Conservation (phyloP, 2,329 filamentous ascomycete genomes). For the Daldinia sp. region DNA sequence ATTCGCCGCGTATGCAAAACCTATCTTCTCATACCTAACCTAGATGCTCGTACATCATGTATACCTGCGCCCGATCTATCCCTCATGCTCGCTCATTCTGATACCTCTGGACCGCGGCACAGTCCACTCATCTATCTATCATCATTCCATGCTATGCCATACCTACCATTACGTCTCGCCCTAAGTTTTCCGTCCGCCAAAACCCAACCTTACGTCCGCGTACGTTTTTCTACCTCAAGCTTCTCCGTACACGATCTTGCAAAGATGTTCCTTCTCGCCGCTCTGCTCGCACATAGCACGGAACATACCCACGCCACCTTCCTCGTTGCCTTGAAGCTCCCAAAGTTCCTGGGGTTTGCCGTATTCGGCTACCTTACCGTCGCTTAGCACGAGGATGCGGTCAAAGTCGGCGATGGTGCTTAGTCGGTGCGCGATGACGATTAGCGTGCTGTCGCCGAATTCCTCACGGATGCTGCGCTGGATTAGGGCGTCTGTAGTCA, state of each 20-base stretch:
- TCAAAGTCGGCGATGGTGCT: slow-evolving; percentile 83
- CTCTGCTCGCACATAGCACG: slow-evolving; percentile 70
- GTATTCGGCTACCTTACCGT: slow-evolving; percentile 73
- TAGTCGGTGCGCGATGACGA: slow-evolving; percentile 79
- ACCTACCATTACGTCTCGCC: neutral
- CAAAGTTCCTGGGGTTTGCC: slow-evolving; percentile 71
- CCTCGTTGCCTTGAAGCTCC: slow-evolving; percentile 43
- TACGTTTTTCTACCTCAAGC: slow-evolving; percentile 18
- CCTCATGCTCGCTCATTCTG: neutral
- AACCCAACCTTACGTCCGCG: neutral
- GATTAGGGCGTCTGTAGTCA: slow-evolving; percentile 77
- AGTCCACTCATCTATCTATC: neutral
- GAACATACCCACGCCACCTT: slow-evolving; percentile 57
- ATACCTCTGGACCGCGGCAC: neutral
- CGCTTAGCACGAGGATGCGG: slow-evolving; percentile 74
- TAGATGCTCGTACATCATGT: slow-evolving; percentile 10
- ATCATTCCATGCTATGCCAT: neutral
- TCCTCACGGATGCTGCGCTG: slow-evolving; percentile 77
- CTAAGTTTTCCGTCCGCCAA: neutral
- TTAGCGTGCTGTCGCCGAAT: slow-evolving; percentile 69
- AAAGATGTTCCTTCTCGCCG: slow-evolving; percentile 64
- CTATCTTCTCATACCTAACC: neutral
- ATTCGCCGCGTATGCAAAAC: neutral
- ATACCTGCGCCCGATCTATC: neutral
- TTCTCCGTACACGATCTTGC: slow-evolving; percentile 49